These are phyloP conservation scores for Candida qinlingensis DNA, from an alignment of 805 yeast species.

Conservation along the genomic window DNA sequence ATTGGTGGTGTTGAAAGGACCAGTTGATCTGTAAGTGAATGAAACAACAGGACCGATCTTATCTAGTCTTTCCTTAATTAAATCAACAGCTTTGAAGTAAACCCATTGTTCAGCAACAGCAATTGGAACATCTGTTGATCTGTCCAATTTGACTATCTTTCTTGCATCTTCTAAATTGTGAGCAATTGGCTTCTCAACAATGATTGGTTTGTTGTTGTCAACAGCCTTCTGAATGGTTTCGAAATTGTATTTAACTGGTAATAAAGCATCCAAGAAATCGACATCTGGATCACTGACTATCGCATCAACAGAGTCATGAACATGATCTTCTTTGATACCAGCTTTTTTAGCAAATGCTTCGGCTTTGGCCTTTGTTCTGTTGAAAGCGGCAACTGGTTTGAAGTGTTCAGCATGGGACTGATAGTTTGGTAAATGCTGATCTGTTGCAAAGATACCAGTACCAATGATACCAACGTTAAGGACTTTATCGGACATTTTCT, in stretches of 20 bases:
- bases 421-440: constrained; percentile 73
- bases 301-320: constrained; percentile 20
- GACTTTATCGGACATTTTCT: constrained; percentile 6
- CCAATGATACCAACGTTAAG: constrained; percentile 44
- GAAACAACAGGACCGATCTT: constrained; percentile 69
- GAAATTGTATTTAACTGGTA: constrained; percentile 83
- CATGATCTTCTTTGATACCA: constrained; percentile 38
- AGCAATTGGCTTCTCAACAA: constrained; percentile 89
- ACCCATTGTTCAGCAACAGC: constrained; percentile 85
- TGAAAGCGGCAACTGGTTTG: constrained; percentile 65
- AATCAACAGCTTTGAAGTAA: constrained; percentile 53
- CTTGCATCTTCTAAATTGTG: constrained; percentile 77
- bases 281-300: constrained; percentile 60
- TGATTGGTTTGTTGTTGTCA: constrained; percentile 69
- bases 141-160: constrained; percentile 66
- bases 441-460: constrained; percentile 85
- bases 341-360: constrained; percentile 68
- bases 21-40: constrained; percentile 70
- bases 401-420: constrained; percentile 45
- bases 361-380: constrained; percentile 83
- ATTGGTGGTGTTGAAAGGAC: constrained; percentile 56
- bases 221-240: constrained; percentile 66
- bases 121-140: constrained; percentile 59
- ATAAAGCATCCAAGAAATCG: constrained; percentile 75
- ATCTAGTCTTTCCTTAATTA: constrained; percentile 52